Percentiles rank a stretch among this genome's conserved stretches.
phyloP scores from a whole-genome alignment of 805 yeast species.

The Metschnikowia continentalis region DNA sequence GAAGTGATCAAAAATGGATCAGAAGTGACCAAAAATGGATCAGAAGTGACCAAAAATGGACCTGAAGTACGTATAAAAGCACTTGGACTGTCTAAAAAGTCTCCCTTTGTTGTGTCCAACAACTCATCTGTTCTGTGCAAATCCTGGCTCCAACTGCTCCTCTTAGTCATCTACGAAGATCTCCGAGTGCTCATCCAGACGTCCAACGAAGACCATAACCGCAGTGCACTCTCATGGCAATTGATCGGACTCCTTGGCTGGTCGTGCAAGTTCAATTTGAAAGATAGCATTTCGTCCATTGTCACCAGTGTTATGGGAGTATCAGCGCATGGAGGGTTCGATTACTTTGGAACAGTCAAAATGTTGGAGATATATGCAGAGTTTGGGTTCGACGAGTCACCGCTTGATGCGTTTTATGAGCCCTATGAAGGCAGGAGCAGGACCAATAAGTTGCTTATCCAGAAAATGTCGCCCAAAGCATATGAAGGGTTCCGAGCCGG shows the following conservation, averaged over 20 bases:
- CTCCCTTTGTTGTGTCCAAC: slow-evolving; percentile 19
- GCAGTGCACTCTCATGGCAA: slow-evolving; percentile 73
- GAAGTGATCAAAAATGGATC: slow-evolving; percentile 22
- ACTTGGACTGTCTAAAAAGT: not conserved
- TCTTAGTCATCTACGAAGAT: slow-evolving; percentile 67
- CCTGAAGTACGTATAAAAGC: too few species aligned
- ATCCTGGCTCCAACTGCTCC: slow-evolving; percentile 73
- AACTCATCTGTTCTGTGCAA: slow-evolving; percentile 48
- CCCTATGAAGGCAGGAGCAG: slow-evolving; percentile 24
- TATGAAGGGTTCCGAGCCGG: slow-evolving; percentile 21
- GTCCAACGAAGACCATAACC: slow-evolving; percentile 28
- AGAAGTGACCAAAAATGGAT: slow-evolving; percentile 12
- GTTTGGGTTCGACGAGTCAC: slow-evolving; percentile 34
- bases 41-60: too few species aligned
- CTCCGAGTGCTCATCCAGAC: slow-evolving; percentile 27
- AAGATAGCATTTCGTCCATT: slow-evolving; percentile 34
- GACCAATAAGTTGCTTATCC: slow-evolving; percentile 33
- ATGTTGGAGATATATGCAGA: slow-evolving; percentile 47
- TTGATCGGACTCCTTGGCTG: slow-evolving; percentile 49
- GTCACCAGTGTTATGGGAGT: slow-evolving; percentile 46
- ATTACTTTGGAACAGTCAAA: slow-evolving; percentile 51
- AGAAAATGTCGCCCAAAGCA: slow-evolving; percentile 17
- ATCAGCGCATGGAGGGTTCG: slow-evolving; percentile 55
- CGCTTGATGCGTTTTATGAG: slow-evolving; percentile 28
- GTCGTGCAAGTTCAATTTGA: slow-evolving; percentile 37